phyloP scores from a whole-genome alignment of 331 rosid genomes.

The Acacia concinna region DNA sequence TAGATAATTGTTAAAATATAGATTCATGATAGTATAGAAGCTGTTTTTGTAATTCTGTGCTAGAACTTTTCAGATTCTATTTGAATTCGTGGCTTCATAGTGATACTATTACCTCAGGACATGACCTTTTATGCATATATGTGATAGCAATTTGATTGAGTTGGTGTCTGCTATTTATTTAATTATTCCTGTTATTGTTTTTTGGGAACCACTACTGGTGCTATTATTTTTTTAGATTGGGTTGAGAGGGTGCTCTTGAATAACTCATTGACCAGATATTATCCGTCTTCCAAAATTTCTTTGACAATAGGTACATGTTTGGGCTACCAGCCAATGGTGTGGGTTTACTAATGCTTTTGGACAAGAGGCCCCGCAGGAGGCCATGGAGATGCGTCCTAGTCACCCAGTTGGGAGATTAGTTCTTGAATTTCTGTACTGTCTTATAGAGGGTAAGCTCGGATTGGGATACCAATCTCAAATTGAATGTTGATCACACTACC shows the following conservation, averaged over 20 bases:
- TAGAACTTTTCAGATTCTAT: neutral
- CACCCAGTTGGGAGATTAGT: conserved; percentile 52
- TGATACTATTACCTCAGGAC: conserved; percentile 20
- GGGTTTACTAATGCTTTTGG: conserved; percentile 82
- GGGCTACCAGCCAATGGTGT: conserved; percentile 57
- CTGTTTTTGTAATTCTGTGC: neutral
- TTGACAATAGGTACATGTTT: conserved; percentile 57
- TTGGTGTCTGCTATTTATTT: conserved; percentile 8
- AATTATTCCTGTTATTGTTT: neutral
- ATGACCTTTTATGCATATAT: neutral
- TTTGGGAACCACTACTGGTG: neutral
- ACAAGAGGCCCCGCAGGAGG: conserved; percentile 55
- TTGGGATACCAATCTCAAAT: conserved; percentile 25
- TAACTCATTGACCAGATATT: conserved; percentile 19
- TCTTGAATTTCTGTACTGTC: conserved; percentile 24
- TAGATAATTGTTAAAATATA: neutral
- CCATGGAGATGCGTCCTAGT: conserved; percentile 79
- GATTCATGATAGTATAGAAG: neutral
- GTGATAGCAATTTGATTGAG: neutral
- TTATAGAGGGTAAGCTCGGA: conserved; percentile 30
- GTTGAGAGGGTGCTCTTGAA: conserved; percentile 1
- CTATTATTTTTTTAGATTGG: neutral
- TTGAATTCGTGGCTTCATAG: conserved; percentile 10
- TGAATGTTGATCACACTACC: conserved; percentile 33
- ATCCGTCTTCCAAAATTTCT: conserved; percentile 25